phyloP scores from a whole-genome alignment of 2,329 filamentous ascomycete species.

The Claviceps sp. region DNA sequence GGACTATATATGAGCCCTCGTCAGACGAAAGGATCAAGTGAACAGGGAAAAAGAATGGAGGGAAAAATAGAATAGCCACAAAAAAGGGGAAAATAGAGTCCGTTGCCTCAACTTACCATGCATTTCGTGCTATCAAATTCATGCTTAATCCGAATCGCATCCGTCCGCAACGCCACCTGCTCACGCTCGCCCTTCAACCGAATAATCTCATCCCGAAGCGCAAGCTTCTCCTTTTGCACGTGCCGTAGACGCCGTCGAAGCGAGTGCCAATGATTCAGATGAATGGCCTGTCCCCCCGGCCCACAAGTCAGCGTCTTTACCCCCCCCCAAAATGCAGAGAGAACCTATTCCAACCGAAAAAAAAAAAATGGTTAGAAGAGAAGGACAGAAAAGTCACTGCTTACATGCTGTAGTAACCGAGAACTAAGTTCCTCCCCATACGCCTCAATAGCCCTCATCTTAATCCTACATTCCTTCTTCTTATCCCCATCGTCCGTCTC shows the following conservation, averaged over 20 bases:
- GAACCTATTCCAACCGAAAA: background rate
- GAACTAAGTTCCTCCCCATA: conserved; percentile 44
- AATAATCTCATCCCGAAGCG: conserved; percentile 46
- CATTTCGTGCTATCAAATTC: conserved; percentile 39
- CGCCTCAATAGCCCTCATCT: conserved; percentile 41
- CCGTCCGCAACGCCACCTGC: conserved; percentile 48
- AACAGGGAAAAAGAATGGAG: background rate
- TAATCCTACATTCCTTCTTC: conserved; percentile 41
- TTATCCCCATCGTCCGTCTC: conserved; percentile 29
- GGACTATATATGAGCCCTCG: conserved; percentile 14
- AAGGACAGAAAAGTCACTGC: conserved; percentile 11
- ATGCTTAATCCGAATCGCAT: conserved; percentile 46
- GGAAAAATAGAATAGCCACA: background rate
- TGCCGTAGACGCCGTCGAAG: conserved; percentile 44
- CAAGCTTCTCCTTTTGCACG: conserved; percentile 42
- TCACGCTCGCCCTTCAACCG: conserved; percentile 45
- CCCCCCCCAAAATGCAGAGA: too few relatives aligned
- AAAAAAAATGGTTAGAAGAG: background rate
- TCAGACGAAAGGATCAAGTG: background rate
- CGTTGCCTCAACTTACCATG: conserved; percentile 26
- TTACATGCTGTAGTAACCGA: conserved; percentile 44
- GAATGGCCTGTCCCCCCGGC: conserved; percentile 32
- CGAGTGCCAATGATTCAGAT: conserved; percentile 44
- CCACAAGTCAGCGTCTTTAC: background rate
- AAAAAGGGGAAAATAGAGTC: background rate